Evolutionary conservation across 345 rosid species (phyloP).

Genomic region (Euphorbia peplus): DNA sequence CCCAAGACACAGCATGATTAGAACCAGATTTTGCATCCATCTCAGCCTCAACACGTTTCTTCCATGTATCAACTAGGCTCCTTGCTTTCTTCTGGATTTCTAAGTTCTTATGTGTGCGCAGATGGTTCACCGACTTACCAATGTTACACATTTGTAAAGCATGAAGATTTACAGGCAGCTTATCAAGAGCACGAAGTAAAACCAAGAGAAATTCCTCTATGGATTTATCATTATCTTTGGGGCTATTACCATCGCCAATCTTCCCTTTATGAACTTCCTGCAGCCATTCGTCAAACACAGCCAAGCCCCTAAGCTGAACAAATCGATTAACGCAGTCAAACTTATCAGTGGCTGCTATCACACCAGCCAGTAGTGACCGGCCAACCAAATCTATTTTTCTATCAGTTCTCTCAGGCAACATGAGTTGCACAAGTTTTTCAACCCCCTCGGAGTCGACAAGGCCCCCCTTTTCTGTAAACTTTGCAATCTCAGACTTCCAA

Average conservation of each 20-base stretch:
- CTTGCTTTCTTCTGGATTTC: constrained; percentile 91
- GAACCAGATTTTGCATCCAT: constrained; percentile 79
- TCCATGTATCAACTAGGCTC: constrained; percentile 91
- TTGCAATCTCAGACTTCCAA: constrained; percentile 63
- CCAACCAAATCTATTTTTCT: constrained; percentile 64
- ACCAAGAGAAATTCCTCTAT: constrained; percentile 69
- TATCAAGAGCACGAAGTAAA: constrained; percentile 84
- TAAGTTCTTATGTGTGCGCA: constrained; percentile 69
- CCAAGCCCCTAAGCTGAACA: constrained; percentile 80
- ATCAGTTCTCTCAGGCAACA: constrained; percentile 65
- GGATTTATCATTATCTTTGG: constrained; percentile 61
- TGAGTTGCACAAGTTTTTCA: constrained; percentile 73
- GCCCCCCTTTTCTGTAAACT: constrained; percentile 74
- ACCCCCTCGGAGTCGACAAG: constrained; percentile 74
- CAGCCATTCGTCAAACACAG: constrained; percentile 92
- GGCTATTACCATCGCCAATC: constrained; percentile 58
- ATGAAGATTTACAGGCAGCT: constrained; percentile 82
- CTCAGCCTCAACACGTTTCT: constrained; percentile 92
- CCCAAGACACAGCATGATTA: constrained; percentile 60
- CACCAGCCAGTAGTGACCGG: constrained; percentile 64
- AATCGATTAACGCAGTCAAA: constrained; percentile 68
- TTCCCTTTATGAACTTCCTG: constrained; percentile 93
- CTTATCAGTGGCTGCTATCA: constrained; percentile 76
- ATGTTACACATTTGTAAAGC: constrained; percentile 87
- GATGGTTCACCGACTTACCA: constrained; percentile 87